phyloP scores from a whole-genome alignment of 306 rosid species.

The Lathyrus aphaca region DNA sequence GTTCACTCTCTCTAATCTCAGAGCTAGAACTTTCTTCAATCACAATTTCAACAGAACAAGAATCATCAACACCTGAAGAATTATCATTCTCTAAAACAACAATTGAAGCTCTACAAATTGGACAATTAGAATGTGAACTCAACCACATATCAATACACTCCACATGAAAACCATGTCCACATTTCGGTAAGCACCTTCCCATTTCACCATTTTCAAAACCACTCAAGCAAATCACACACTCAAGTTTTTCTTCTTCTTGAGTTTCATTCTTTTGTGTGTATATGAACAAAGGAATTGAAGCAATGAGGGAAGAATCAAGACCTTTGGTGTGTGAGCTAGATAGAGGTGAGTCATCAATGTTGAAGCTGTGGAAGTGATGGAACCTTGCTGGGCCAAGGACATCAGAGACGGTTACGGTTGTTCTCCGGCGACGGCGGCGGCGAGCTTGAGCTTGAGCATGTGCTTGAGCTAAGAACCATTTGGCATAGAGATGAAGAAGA shows the following conservation, averaged over 20 bases:
- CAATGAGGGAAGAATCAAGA: conserved; percentile 54
- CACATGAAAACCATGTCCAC: conserved; percentile 79
- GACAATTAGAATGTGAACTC: conserved; percentile 74
- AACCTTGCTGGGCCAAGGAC: conserved; percentile 62
- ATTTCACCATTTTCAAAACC: conserved; percentile 65
- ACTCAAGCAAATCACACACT: conserved; percentile 84
- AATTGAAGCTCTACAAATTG: conserved; percentile 75
- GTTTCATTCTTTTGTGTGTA: conserved; percentile 27
- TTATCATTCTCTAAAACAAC: conserved; percentile 39
- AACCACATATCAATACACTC: conserved; percentile 96
- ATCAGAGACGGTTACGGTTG: conserved; percentile 59
- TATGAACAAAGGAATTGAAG: conserved; percentile 69
- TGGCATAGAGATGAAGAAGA: conserved; percentile 87
- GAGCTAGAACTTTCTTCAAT: conserved; percentile 44
- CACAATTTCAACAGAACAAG: conserved; percentile 47
- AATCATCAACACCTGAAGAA: conserved; percentile 30
- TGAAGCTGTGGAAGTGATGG: conserved; percentile 57
- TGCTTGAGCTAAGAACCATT: conserved; percentile 77
- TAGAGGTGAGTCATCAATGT: conserved; percentile 44
- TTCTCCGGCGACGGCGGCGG: conserved; percentile 49
- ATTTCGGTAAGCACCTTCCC: conserved; percentile 69
- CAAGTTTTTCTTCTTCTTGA: conserved; percentile 35
- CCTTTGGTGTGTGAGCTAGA: conserved; percentile 60
- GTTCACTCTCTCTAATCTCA: conserved; percentile 40
- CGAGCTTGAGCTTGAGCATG: conserved; percentile 45